Base-by-base conservation (phyloP, 352 stramenopile genomes). In the Phytophthora chlamydospora region DNA sequence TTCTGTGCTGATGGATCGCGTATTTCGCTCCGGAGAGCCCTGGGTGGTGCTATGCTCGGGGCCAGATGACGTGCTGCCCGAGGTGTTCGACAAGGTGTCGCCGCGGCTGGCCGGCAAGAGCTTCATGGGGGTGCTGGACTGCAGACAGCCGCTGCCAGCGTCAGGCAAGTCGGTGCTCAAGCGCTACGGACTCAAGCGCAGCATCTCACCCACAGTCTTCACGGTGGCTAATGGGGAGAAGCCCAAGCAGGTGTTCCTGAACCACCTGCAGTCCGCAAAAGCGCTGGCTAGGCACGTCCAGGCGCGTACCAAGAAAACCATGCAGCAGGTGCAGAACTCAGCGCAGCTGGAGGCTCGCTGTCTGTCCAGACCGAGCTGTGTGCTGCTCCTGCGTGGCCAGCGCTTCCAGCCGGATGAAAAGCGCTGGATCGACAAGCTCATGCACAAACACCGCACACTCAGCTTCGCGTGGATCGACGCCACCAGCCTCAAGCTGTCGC, bases 41-140 rank as follows among this genome's bases (percentile, higher is more conserved):
- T 95, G 86, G 84, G 68, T 91, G 21, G 84, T 95, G 62, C 69
- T 95, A 9, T 95, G 86, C 60, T 68, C 74, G 11, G 75, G 79
- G 12, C 75, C 80, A 3, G 78, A 95, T 38, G 80, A 90, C 29
- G 69, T 88, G 8, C 60, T 95, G 21, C 84, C 86, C 1, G 82
- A 90, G 16, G 78, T 88, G 2, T 93, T 91, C 47, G 76, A 79
- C 41, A 82, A 93, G 46, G 77, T 81, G 42, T 67, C 84, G 45
- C 60, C 73, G 51, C 81, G 76, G 0, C 71, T 95, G 12, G 68
- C 62, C 5, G 77, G 71, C 52, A 83, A 84, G 54, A 83, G 70
- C 54, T 78, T 75, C 44, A 68, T 85, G 19, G 86, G 86, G 3
- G 86, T 95, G 4, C 32, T 95, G 42, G 86, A 95, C 72, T 95